A percentile compares a stretch with the other conserved stretches of the same genome.
Evolutionary conservation across 139 green algal genomes (phyloP).

Genomic region (Haematococcus sp.): DNA sequence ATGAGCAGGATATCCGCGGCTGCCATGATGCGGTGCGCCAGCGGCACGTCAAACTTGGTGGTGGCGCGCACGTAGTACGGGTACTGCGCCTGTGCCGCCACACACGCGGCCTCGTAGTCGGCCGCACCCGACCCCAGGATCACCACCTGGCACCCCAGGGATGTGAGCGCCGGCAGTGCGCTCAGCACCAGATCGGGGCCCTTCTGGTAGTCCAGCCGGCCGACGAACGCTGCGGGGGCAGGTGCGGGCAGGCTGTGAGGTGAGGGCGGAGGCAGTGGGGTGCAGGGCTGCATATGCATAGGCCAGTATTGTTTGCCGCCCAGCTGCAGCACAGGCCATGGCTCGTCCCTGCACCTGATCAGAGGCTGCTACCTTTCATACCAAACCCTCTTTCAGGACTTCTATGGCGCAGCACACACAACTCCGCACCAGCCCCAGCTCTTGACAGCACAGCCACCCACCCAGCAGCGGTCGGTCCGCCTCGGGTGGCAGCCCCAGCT

Average conservation of each 20-base stretch:
- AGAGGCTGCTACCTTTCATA: no score
- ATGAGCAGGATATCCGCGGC: slow-evolving; percentile 37
- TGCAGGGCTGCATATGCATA: neutral
- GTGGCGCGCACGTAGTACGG: slow-evolving; percentile 57
- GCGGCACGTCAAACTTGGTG: slow-evolving; percentile 79
- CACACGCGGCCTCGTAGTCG: slow-evolving; percentile 68
- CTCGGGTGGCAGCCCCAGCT: no score
- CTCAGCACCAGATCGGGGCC: slow-evolving; percentile 70
- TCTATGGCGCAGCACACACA: no score
- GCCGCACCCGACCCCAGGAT: slow-evolving; percentile 74
- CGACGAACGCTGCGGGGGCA: slow-evolving; percentile 55
- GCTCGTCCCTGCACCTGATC: no score
- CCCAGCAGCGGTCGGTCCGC: no score
- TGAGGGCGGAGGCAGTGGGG: neutral
- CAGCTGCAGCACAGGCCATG: no score
- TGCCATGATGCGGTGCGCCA: slow-evolving; percentile 59
- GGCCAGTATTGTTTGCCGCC: no score
- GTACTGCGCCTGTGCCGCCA: slow-evolving; percentile 36
- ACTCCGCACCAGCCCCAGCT: no score
- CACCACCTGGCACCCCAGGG: slow-evolving; percentile 70
- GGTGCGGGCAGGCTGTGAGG: neutral
- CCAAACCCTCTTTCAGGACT: no score
- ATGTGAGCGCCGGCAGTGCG: slow-evolving; percentile 39
- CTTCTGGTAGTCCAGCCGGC: slow-evolving; percentile 78
- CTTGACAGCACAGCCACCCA: no score